Percentiles rank a stretch among this genome's conserved stretches.
Evolutionary conservation across 805 yeast genomes (phyloP).

Genomic region (Wickerhamomyces queroliae): DNA sequence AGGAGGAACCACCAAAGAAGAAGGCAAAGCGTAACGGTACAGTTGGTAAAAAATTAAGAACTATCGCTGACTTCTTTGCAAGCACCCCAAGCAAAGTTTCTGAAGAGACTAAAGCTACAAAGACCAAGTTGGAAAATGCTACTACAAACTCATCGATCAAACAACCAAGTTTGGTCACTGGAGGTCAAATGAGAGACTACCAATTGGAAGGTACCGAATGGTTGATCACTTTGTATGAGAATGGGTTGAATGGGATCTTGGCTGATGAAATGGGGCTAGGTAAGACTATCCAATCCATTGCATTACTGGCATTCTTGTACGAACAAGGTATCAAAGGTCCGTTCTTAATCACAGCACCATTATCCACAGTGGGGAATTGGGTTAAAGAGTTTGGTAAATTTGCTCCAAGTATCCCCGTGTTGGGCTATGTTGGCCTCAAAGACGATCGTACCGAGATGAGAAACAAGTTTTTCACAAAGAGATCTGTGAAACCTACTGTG

Average conservation of each 20-base stretch:
- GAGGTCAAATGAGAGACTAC: slow-evolving; percentile 69
- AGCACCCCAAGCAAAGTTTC: slow-evolving; percentile 11
- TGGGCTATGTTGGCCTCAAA: slow-evolving; percentile 63
- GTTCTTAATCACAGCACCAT: slow-evolving; percentile 71
- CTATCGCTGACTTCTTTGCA: slow-evolving; percentile 20
- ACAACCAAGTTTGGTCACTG: slow-evolving; percentile 53
- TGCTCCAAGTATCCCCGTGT: slow-evolving; percentile 62
- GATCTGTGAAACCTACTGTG: slow-evolving; percentile 36
- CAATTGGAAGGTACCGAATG: slow-evolving; percentile 90
- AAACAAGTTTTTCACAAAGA: slow-evolving; percentile 15
- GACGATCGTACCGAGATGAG: slow-evolving; percentile 45
- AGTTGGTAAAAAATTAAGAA: slow-evolving; percentile 13
- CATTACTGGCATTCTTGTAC: slow-evolving; percentile 66
- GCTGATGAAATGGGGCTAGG: slow-evolving; percentile 99
- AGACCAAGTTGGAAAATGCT: slow-evolving; percentile 13
- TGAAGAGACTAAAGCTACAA: slow-evolving; percentile 19
- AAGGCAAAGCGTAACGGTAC: slow-evolving; percentile 15
- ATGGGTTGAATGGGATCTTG: slow-evolving; percentile 89
- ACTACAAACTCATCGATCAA: slow-evolving; percentile 14
- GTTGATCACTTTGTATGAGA: slow-evolving; percentile 83
- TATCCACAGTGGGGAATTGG: slow-evolving; percentile 89
- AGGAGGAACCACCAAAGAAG: slow-evolving; percentile 18
- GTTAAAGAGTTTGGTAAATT: slow-evolving; percentile 60
- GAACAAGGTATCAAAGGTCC: slow-evolving; percentile 81
- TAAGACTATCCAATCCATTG: slow-evolving; percentile 84